Percentiles rank a stretch among this genome's conserved stretches.
These are phyloP conservation scores for Ophiostoma ips DNA, from an alignment of 2,329 filamentous ascomycete genomes.

Conservation along the genomic window DNA sequence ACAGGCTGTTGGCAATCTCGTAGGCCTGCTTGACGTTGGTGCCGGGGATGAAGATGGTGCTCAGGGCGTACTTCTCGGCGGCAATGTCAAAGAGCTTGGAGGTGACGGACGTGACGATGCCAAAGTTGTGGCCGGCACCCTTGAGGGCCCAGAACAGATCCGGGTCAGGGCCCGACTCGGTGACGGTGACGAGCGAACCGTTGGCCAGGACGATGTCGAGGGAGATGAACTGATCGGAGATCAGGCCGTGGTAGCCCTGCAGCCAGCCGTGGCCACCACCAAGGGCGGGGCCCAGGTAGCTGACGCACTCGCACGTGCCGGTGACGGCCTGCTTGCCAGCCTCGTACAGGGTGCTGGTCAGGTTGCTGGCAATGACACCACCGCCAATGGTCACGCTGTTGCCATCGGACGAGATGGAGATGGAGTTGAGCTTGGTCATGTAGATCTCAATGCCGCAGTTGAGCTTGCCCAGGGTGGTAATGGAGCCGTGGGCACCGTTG, in stretches of 20 bases:
- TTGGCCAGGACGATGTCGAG: conserved; percentile 37
- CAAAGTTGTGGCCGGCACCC: conserved; percentile 46
- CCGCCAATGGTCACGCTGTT: conserved; percentile 35
- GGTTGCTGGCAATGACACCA: conserved; percentile 38
- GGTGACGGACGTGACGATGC: conserved; percentile 31
- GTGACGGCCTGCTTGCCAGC: conserved; percentile 44
- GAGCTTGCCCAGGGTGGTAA: conserved; percentile 30
- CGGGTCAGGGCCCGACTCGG: conserved; percentile 18
- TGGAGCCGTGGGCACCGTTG: conserved; percentile 37
- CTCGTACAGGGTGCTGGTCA: conserved; percentile 35
- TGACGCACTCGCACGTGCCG: conserved; percentile 37
- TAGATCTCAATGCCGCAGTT: conserved; percentile 41
- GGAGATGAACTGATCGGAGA: conserved; percentile 38
- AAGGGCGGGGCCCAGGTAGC: conserved; percentile 29
- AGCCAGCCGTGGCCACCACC: conserved; percentile 44
- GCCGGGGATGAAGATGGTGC: conserved; percentile 28
- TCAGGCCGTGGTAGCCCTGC: conserved; percentile 38
- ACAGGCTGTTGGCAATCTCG: conserved; percentile 26
- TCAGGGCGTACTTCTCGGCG: conserved; percentile 23
- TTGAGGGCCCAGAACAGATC: conserved; percentile 43
- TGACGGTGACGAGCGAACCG: conserved; percentile 25
- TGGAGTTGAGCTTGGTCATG: conserved; percentile 33
- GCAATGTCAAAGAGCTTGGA: conserved; percentile 32
- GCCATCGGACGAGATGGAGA: conserved; percentile 31
- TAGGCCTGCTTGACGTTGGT: conserved; percentile 33